Percentiles rank a stretch among this genome's conserved stretches.
phyloP scores from a whole-genome alignment of 108 stramenopile genomes.

The Cyclostephanos tholiformis region DNA sequence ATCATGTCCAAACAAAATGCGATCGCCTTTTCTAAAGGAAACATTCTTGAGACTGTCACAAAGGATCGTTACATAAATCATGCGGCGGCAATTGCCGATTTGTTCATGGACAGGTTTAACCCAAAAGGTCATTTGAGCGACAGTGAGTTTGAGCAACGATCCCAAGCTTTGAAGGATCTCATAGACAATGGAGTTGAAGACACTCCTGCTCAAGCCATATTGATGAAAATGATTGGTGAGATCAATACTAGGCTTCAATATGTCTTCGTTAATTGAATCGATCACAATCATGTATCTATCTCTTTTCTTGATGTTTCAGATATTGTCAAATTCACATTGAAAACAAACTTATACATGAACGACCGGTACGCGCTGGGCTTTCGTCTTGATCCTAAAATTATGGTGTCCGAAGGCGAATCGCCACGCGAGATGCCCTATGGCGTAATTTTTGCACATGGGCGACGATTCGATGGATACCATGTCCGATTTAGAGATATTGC shows the following conservation, averaged over 20 bases:
- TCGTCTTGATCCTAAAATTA: conserved; percentile 89
- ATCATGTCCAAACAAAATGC: conserved; percentile 85
- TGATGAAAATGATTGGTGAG: conserved; percentile 84
- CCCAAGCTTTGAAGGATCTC: conserved; percentile 50
- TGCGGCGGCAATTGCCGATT: conserved; percentile 85
- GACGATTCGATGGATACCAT: conserved; percentile 98
- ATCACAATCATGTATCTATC: conserved; percentile 36
- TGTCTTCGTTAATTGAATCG: conserved; percentile 14
- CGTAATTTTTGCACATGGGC: conserved; percentile 92
- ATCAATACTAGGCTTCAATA: neutral
- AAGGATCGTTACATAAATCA: conserved; percentile 63
- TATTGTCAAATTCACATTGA: conserved; percentile 80
- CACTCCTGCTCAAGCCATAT: conserved; percentile 62
- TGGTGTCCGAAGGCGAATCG: conserved; percentile 59
- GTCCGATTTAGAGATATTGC: conserved; percentile 97
- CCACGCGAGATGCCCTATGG: conserved; percentile 81
- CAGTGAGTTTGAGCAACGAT: conserved; percentile 52
- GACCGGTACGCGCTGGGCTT: conserved; percentile 93
- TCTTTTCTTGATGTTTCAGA: conserved; percentile 31
- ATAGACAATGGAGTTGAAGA: conserved; percentile 85
- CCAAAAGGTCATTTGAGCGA: conserved; percentile 72
- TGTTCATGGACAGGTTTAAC: conserved; percentile 89
- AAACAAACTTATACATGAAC: conserved; percentile 94
- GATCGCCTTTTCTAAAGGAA: conserved; percentile 81
- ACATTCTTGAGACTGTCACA: conserved; percentile 69